Evolutionary conservation across 441 rosid species (phyloP).

Genomic region (Populus trichocarpa): DNA sequence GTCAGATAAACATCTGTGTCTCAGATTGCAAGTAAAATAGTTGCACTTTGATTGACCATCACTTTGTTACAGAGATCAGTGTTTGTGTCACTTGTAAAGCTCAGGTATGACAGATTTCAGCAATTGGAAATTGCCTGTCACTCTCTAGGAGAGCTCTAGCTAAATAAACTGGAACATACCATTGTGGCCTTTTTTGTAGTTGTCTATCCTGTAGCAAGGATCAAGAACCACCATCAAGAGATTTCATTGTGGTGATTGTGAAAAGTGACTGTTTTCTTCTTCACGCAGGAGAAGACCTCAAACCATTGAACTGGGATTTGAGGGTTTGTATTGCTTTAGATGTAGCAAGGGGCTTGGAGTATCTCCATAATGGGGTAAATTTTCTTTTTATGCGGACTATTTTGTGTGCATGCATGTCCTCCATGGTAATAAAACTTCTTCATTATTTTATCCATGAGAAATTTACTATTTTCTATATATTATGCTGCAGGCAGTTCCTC

Average conservation of each 20-base stretch:
- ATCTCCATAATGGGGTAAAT: conserved; percentile 97
- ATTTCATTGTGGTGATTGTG: background rate
- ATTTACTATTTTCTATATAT: background rate
- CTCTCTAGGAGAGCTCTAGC: background rate
- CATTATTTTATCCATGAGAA: background rate
- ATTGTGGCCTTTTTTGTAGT: background rate
- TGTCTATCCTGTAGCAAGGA: background rate
- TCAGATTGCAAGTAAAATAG: background rate
- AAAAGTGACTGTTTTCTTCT: conserved; percentile 15
- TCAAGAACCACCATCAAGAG: background rate
- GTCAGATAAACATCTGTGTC: background rate
- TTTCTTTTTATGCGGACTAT: conserved; percentile 1
- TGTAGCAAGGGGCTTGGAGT: conserved; percentile 92
- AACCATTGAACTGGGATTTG: conserved; percentile 75
- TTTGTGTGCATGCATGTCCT: background rate
- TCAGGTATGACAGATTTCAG: conserved; percentile 6
- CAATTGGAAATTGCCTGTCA: background rate
- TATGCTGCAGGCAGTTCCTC: conserved; percentile 84
- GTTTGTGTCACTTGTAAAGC: conserved; percentile 5
- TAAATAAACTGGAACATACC: background rate
- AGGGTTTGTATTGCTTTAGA: conserved; percentile 82
- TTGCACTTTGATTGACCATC: background rate
- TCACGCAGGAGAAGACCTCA: conserved; percentile 52
- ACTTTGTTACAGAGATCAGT: background rate
- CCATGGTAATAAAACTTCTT: background rate